Base-by-base conservation (phyloP, 2,329 filamentous ascomycete species). In the Pseudogymnoascus pannorum region DNA sequence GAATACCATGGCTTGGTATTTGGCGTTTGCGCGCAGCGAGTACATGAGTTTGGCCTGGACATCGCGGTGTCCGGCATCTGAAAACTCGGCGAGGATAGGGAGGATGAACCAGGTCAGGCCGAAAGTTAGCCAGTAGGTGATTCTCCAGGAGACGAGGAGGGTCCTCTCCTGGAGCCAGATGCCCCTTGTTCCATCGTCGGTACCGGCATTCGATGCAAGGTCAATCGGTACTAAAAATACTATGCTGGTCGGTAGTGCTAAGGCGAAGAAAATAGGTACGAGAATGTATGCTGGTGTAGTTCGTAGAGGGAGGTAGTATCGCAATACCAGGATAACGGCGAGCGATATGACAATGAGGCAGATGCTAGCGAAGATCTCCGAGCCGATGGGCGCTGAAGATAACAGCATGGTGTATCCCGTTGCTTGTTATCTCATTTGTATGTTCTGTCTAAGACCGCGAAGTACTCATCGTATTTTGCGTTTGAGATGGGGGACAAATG, bases 51-150 rank as follows among this genome's bases (percentile, higher is more conserved):
- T 87, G 68, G 86, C 87, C 72, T 87, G 88, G 3, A 92, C 87
- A 65, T 96, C 91, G 68, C 92, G 87, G 73, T 96, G 95, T 60
- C 94, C 94, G 26, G 93, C 89, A 74, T 97, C 94, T 74, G 90
- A 88, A 75, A 96, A 99, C 75, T 97, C 93, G 73, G 88, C 94
- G 61, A 99, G 85, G 58, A 97, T 84, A 12, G 94, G 94, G 35
- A 99, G 86, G 65, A 99, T 91, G 64, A 92, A 84, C 94, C 94
- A 99, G 61, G 93, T 97, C 70, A 99, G 77, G 58, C 87, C 86
- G 76, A 99, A 99, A 0, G 93, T 97, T 61, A 99, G 80, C 94
- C 94, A 99, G 76, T 99, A 99, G 18, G 89, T 88, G 66, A 99
- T 93, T 71, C 93, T 85, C 94, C 94, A 99, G 62, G 88, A 88